Conservation (phyloP, 1,284 basidiomycete species). For the Ceratobasidium sp. region DNA sequence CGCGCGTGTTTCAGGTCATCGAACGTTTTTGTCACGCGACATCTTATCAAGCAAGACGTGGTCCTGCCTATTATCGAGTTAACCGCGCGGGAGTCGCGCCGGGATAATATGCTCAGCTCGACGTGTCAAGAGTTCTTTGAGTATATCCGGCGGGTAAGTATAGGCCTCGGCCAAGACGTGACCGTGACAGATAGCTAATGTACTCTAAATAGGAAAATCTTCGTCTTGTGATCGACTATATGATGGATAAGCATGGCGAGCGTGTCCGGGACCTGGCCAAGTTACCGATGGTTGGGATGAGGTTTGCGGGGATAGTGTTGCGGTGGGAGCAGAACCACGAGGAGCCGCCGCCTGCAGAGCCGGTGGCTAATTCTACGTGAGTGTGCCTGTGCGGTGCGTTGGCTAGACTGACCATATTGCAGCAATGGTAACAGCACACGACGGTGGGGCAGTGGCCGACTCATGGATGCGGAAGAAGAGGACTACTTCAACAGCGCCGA, state of each 20-base stretch:
- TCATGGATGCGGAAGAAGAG: slow-evolving; percentile 80
- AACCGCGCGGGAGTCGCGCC: slow-evolving; percentile 80
- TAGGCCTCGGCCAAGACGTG: slow-evolving; percentile 1
- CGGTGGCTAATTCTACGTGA: slow-evolving; percentile 34
- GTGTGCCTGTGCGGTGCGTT: slow-evolving; percentile 38
- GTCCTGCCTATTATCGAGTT: slow-evolving; percentile 86
- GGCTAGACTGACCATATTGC: slow-evolving; percentile 26
- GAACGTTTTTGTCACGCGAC: slow-evolving; percentile 87
- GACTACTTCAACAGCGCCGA: slow-evolving; percentile 89
- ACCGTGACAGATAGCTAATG: slow-evolving; percentile 9
- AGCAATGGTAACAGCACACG: slow-evolving; percentile 55
- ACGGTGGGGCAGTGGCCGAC: slow-evolving; percentile 65
- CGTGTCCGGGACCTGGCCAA: slow-evolving; percentile 75
- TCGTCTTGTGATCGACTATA: slow-evolving; percentile 84
- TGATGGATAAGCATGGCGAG: slow-evolving; percentile 82
- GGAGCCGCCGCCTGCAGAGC: slow-evolving; percentile 66
- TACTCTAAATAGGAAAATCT: slow-evolving; percentile 77
- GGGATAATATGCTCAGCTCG: slow-evolving; percentile 93
- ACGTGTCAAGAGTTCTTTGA: slow-evolving; percentile 98
- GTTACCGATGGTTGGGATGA: slow-evolving; percentile 70
- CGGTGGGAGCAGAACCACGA: slow-evolving; percentile 95
- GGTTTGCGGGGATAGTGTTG: slow-evolving; percentile 79
- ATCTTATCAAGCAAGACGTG: slow-evolving; percentile 88
- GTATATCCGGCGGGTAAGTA: slow-evolving; percentile 81
- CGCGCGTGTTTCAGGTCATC: slow-evolving; percentile 85